phyloP scores from a whole-genome alignment of 441 rosid genomes.

The Erodium moschatum region DNA sequence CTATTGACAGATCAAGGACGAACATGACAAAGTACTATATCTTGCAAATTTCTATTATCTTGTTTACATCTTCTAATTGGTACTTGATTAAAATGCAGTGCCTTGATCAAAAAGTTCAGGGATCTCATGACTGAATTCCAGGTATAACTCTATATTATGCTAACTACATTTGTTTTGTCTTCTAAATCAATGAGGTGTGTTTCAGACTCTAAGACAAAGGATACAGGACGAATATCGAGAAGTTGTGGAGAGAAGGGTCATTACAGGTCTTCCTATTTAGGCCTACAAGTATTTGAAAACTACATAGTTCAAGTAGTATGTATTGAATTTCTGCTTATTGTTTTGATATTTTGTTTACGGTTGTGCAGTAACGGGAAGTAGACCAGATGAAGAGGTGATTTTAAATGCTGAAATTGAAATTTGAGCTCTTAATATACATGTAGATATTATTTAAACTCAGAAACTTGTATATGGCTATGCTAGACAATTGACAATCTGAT shows the following conservation, averaged over 20 bases:
- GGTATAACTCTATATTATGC: slow-evolving; percentile 29
- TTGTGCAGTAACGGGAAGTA: slow-evolving; percentile 52
- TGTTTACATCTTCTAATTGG: neutral
- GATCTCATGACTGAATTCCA: slow-evolving; percentile 81
- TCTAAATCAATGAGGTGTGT: slow-evolving; percentile 21
- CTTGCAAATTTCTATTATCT: neutral
- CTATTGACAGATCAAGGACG: slow-evolving; percentile 79
- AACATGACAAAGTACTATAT: slow-evolving; percentile 55
- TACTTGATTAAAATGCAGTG: slow-evolving; percentile 36
- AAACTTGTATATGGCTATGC: slow-evolving; percentile 10
- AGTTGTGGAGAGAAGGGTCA: slow-evolving; percentile 78
- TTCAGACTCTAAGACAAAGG: slow-evolving; percentile 66
- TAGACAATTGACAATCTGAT: slow-evolving; percentile 79
- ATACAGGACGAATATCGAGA: slow-evolving; percentile 85
- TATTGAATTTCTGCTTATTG: slow-evolving; percentile 10
- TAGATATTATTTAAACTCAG: slow-evolving; percentile 21
- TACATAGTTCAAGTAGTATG: no score
- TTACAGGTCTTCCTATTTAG: slow-evolving; percentile 40
- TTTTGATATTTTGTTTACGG: slow-evolving; percentile 19
- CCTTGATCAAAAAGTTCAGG: slow-evolving; percentile 48
- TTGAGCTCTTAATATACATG: slow-evolving; percentile 1
- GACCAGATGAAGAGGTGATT: slow-evolving; percentile 65
- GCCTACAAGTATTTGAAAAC: no score
- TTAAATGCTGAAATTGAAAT: slow-evolving; percentile 13
- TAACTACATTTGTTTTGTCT: slow-evolving; percentile 3